Base-by-base conservation (phyloP, 345 rosid species). In the Ailanthus altissimus region DNA sequence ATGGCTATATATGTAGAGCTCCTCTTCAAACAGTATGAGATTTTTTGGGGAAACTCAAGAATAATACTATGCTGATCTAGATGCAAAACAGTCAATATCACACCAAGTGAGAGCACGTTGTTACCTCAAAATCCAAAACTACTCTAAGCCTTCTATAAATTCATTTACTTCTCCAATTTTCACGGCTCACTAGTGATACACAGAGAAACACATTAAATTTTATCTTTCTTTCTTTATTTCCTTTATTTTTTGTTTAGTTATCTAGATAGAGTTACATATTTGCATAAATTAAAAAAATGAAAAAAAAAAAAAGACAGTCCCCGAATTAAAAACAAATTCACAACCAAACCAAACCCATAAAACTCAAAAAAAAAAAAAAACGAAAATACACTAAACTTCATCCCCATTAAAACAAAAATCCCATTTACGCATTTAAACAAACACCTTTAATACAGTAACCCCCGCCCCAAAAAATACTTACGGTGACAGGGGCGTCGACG, bases 401-500 rank as follows among this genome's bases (percentile, higher is more conserved):
- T 21, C 76, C 63, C 62, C 62, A 46, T 72, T 15, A 42, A 77
- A 77, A 58, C 72, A 73, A 21, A 72, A 25, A 32, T 1, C 38
- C 46, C 74, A 75, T 51, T 21, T 14, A 28, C 43, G 25, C 70
- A 14, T 25, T 25, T 47, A 66, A 40, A 5, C 11, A 43, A 18
- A 23, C 3, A 68, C 18, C 42, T 32, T 32, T 32, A 32, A 32
- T 32, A 32, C 38, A 32, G 38, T 32, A 32, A 32, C 38, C 38
- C 38, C 38, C 38, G 38, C 38, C 38, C 1, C 38, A 18, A 53
- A 21, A 51, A 28, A 43, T 6, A 74, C 82, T 77, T 64, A 97
- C 97, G 72, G 99, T 94, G 84, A 97, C 97, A 67, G 99, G 98
- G 61, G 99, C 96, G 70, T 97, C 98, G 14, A 97, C 97, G 51